Evolutionary conservation across 2,329 filamentous ascomycete genomes (phyloP).

Genomic region (Colletotrichum filicis): DNA sequence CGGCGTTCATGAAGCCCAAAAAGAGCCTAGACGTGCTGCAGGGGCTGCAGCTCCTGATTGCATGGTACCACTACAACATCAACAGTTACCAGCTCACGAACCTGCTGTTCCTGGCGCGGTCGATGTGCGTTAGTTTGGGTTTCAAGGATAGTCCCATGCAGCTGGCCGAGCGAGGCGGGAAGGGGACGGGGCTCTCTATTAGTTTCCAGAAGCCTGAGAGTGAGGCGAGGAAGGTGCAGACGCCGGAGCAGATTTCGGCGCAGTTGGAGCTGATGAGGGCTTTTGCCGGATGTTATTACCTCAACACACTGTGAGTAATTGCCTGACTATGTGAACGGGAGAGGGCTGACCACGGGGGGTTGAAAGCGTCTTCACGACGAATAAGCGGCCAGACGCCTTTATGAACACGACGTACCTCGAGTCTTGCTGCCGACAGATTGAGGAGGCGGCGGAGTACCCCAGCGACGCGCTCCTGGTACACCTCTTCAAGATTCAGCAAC

Average conservation of each 20-base stretch:
- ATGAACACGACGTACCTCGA: slow-evolving; percentile 59
- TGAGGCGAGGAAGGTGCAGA: slow-evolving; percentile 8
- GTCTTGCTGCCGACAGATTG: slow-evolving; percentile 54
- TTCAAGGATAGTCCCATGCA: slow-evolving; percentile 44
- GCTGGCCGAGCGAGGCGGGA: slow-evolving; percentile 12
- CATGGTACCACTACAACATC: slow-evolving; percentile 61
- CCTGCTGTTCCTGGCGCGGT: slow-evolving; percentile 58
- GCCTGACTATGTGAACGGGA: no score
- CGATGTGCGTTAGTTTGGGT: slow-evolving; percentile 55
- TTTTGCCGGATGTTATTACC: slow-evolving; percentile 61
- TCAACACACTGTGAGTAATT: slow-evolving; percentile 56
- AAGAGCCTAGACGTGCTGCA: slow-evolving; percentile 60
- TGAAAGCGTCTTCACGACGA: slow-evolving; percentile 53
- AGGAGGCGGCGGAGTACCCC: slow-evolving; percentile 52
- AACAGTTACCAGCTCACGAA: slow-evolving; percentile 62
- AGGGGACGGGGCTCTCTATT: slow-evolving; percentile 28
- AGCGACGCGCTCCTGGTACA: slow-evolving; percentile 57
- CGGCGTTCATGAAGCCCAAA: slow-evolving; percentile 52
- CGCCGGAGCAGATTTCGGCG: slow-evolving; percentile 39
- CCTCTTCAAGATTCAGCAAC: slow-evolving; percentile 59
- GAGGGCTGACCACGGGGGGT: not conserved
- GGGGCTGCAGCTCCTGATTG: slow-evolving; percentile 55
- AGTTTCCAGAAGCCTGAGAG: slow-evolving; percentile 1
- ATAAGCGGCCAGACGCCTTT: slow-evolving; percentile 59
- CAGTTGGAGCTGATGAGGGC: slow-evolving; percentile 58